These are phyloP conservation scores for Silene coronaria DNA, from an alignment of 179 eudicot genomes.

Conservation along the genomic window DNA sequence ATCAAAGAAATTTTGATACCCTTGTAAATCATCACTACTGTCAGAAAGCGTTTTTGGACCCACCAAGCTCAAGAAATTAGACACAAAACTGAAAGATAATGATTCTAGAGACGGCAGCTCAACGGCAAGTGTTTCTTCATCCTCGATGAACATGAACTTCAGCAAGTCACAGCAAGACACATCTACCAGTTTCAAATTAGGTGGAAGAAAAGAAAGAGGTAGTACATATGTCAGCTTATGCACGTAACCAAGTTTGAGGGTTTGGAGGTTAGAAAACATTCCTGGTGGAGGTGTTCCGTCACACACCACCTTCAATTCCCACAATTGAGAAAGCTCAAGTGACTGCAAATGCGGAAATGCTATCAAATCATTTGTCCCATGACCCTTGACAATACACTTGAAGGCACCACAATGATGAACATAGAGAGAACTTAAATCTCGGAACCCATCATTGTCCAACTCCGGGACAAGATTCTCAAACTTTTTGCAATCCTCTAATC, in stretches of 20 bases:
- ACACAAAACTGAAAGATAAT: not conserved
- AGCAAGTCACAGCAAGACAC: not conserved
- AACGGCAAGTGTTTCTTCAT: not conserved
- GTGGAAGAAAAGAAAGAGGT: slow-evolving; percentile 6
- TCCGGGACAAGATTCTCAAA: slow-evolving; percentile 6
- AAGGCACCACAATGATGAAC: not conserved
- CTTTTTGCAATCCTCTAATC: not conserved
- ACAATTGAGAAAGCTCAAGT: not conserved
- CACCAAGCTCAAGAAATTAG: not conserved
- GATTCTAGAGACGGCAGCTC: not conserved
- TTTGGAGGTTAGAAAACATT: slow-evolving; percentile 5
- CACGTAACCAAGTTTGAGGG: not conserved
- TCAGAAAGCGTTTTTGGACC: not conserved
- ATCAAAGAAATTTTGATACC: not conserved
- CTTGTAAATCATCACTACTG: not conserved
- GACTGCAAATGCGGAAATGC: not conserved
- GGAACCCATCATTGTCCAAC: slow-evolving; percentile 5
- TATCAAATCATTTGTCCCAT: not conserved
- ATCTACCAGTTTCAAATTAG: not conserved
- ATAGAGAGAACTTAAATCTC: not conserved
- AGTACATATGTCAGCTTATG: not conserved
- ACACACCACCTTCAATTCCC: not conserved
- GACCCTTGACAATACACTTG: not conserved
- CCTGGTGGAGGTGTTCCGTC: not conserved
- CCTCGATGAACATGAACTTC: not conserved